Evolutionary conservation across 2,329 filamentous ascomycete genomes (phyloP).

Genomic region (Fusarium begoniae): DNA sequence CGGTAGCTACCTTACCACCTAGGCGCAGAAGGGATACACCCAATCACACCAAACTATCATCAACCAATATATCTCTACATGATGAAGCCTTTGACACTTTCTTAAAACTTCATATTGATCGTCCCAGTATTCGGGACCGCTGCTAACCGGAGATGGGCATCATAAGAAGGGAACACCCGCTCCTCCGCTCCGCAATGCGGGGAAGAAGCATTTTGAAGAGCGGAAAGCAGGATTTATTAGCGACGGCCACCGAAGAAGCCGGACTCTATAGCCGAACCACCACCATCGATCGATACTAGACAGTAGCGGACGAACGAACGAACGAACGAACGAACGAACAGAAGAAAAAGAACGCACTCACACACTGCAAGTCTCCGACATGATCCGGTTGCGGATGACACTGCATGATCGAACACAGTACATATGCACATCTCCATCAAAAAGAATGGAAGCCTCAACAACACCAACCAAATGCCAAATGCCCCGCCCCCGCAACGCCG

Average conservation of each 20-base stretch:
- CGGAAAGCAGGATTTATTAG: conserved; percentile 3
- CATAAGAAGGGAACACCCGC: conserved; percentile 22
- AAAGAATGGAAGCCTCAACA: not conserved
- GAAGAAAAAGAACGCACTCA: not conserved
- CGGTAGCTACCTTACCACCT: not conserved
- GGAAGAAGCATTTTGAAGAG: conserved; percentile 6
- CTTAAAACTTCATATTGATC: not conserved
- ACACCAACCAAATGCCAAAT: not conserved
- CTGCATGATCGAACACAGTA: conserved; percentile 29
- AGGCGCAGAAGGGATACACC: not conserved
- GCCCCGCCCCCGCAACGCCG: conserved; percentile 37
- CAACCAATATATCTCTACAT: not conserved
- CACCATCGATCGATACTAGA: not conserved
- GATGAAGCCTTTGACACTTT: not conserved
- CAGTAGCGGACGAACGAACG: no score
- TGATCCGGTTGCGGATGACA: conserved; percentile 21
- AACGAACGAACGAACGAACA: not conserved
- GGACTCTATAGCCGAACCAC: conserved; percentile 13
- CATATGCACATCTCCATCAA: conserved; percentile 10
- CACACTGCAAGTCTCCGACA: conserved; percentile 13
- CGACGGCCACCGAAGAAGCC: not conserved
- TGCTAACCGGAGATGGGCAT: conserved; percentile 15
- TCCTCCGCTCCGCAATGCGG: conserved; percentile 31
- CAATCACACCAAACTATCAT: not conserved
- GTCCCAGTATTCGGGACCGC: not conserved